These are phyloP conservation scores for Cymbopogon flexuosus DNA, from an alignment of 202 grass and related monocot species.

Conservation along the genomic window DNA sequence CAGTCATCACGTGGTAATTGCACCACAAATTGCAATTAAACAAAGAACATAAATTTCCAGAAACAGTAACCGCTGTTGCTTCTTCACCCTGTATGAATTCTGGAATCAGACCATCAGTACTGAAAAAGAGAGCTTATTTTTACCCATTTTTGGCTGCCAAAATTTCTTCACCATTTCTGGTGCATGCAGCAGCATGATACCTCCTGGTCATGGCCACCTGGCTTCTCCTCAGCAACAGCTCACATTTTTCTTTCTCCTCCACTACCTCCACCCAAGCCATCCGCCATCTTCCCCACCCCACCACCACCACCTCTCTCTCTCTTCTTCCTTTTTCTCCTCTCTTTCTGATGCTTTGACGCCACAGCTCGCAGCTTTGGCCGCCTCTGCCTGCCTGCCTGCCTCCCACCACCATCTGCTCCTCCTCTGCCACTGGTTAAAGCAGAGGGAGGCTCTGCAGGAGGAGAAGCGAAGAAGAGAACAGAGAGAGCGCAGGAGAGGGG, in stretches of 20 bases:
- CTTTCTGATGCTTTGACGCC: constrained; percentile 59
- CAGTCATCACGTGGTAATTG: background rate
- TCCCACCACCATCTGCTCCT: background rate
- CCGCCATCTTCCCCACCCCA: constrained; percentile 9
- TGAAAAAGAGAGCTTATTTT: background rate
- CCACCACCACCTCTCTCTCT: background rate
- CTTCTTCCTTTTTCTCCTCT: constrained; percentile 17
- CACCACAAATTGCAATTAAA: constrained; percentile 17
- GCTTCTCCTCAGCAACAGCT: constrained; percentile 49
- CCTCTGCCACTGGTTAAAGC: constrained; percentile 9
- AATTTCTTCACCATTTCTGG: background rate
- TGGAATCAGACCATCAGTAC: background rate
- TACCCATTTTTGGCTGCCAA: background rate
- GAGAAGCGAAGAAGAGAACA: background rate
- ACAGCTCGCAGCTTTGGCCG: constrained; percentile 37
- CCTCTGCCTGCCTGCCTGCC: background rate
- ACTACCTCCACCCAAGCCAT: constrained; percentile 26
- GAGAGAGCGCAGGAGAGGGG: background rate
- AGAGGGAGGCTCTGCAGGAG: background rate
- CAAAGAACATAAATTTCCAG: background rate
- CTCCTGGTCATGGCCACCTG: constrained; percentile 21
- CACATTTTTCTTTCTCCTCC: constrained; percentile 44
- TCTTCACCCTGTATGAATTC: background rate
- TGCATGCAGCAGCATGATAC: background rate
- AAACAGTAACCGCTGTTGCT: background rate